Base-by-base conservation (phyloP, 306 rosid species). In the Bauhinia variegata region DNA sequence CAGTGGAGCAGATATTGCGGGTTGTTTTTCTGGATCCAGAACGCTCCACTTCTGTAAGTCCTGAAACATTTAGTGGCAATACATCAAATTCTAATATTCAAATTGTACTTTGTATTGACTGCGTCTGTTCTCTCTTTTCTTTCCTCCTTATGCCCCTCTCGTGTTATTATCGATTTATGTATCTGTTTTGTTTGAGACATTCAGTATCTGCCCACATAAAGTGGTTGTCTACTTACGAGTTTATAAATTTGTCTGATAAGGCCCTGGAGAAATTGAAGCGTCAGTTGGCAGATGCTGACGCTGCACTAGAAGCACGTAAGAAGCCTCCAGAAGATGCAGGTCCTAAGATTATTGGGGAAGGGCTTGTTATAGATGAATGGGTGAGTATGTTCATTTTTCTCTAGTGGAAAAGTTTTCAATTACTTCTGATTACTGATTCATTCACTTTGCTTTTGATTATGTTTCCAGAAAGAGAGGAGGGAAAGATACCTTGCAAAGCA, bases 401-500 rank as follows among this genome's bases (percentile, higher is more conserved):
- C 28, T 2, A 23, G 28, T 23, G 28, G 28, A 23, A 30, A 15
- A 17, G 4, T 23, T 16, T 44, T 23, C 6, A 4, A 37, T n/a
- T 54, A 39, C 53, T 55, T 46, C 34, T 18, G 47, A 39, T 15
- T 11, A n/a, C 33, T 48, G 17, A 2, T 36, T 48, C 12, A 41
- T 18, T 28, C 12, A 4, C 53, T 5, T 56, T 5, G 53, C 11
- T 11, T 32, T 53, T 37, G 11, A 23, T 33, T 46, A 4, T 33
- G 60, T 59, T 72, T 82, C 12, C 77, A 90, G 97, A 91, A 91
- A 82, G 93, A 88, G 71, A 82, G 97, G 63, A 79, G 96, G 83
- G 97, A 91, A 79, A 86, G 88, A 77, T 91, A 91, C 67, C 91
- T 91, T 13, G 97, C 97, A 10, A 80, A 60, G 58, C 97, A 86